Percentiles rank a stretch among this genome's conserved stretches.
Evolutionary conservation across 805 yeast species (phyloP).

Genomic region (Jamesozyma jinghongensis): DNA sequence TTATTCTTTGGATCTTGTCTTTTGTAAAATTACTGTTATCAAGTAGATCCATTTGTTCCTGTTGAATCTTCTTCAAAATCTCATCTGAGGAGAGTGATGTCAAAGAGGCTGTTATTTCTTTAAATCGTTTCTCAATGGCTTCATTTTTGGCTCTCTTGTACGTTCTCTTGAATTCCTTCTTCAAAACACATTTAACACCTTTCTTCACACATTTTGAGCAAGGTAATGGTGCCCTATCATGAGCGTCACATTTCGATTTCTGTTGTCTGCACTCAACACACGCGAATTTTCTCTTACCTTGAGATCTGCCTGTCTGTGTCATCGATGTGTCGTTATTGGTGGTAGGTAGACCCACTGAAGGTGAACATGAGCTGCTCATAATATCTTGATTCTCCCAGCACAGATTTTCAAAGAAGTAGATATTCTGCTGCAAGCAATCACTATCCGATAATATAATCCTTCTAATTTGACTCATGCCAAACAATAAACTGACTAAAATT

Average conservation of each 20-base stretch:
- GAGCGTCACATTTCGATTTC: constrained; percentile 84
- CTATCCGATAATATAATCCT: too few relatives aligned
- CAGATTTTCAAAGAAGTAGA: too few relatives aligned
- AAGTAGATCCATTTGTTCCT: constrained; percentile 19
- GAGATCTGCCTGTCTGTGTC: not conserved
- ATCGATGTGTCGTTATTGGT: not conserved
- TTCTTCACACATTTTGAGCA: constrained; percentile 76
- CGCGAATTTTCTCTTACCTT: constrained; percentile 47
- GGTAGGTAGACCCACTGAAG: not conserved
- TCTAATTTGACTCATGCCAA: too few relatives aligned
- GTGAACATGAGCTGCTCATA: not conserved
- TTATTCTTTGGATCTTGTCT: constrained; percentile 14
- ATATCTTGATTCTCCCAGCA: too few relatives aligned
- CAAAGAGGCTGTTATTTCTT: constrained; percentile 53
- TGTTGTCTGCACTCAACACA: constrained; percentile 97
- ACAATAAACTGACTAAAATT: too few relatives aligned
- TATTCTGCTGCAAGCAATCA: too few relatives aligned
- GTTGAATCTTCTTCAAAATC: constrained; percentile 20
- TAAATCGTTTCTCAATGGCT: constrained; percentile 72
- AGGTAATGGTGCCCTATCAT: constrained; percentile 61
- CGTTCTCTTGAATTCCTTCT: constrained; percentile 79
- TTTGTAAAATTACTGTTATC: constrained; percentile 27
- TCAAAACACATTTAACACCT: constrained; percentile 58
- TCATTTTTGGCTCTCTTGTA: constrained; percentile 78
- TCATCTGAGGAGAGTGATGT: constrained; percentile 26